Conservation (phyloP, 169 alveolate genomes). For the Babesia ovata region DNA sequence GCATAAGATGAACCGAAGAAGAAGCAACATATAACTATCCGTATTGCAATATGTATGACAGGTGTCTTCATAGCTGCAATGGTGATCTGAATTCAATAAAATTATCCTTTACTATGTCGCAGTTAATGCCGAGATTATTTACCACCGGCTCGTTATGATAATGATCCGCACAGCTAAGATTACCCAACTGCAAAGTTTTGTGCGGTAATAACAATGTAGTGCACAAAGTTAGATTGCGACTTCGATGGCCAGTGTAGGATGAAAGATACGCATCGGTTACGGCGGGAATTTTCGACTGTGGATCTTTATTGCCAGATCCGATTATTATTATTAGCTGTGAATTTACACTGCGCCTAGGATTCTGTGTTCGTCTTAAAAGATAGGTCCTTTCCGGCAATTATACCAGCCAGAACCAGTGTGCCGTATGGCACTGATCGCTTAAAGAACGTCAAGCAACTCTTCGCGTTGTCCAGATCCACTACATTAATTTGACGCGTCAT, state of each 20-base stretch:
- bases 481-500: conserved; percentile 39
- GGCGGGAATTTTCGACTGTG: no score
- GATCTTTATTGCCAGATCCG: neutral
- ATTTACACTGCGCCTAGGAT: neutral
- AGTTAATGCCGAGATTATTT: no score
- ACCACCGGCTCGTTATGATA: no score
- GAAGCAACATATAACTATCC: neutral
- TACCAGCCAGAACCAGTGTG: conserved; percentile 43
- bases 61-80: neutral
- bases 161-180: no score
- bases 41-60: neutral
- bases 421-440: conserved; percentile 52
- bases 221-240: neutral
- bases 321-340: neutral
- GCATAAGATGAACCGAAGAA: neutral
- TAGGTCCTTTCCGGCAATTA: conserved; percentile 31
- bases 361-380: neutral
- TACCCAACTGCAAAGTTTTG: no score
- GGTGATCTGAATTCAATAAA: neutral
- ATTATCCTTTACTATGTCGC: neutral
- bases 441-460: conserved; percentile 48
- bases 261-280: no score
- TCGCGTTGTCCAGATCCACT: conserved; percentile 50
- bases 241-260: neutral
- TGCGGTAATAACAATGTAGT: no score